phyloP scores from a whole-genome alignment of 1,139 yeast genomes.

The Magnusiomyces ingens region DNA sequence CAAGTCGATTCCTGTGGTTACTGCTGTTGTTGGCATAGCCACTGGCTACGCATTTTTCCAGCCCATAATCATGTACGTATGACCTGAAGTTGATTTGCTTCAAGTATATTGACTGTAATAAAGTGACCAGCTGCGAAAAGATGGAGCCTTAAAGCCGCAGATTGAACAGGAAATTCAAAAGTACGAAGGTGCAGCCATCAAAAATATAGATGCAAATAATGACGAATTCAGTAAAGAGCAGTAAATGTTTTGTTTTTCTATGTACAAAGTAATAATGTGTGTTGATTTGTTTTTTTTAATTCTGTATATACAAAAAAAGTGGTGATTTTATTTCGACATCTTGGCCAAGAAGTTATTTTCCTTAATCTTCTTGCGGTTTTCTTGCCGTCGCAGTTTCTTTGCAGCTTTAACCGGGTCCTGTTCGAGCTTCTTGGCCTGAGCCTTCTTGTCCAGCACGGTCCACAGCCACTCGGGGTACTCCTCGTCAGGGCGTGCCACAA shows the following conservation, averaged over 20 bases:
- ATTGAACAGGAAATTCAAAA: constrained; percentile 2
- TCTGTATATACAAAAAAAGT: neutral
- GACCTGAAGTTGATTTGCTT: neutral
- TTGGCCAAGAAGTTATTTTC: constrained; percentile 56
- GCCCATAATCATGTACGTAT: constrained; percentile 14
- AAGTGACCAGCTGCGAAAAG: constrained; percentile 13
- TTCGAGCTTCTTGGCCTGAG: constrained; percentile 40
- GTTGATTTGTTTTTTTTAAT: neutral
- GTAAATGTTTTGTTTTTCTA: too few relatives aligned
- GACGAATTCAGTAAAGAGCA: too few relatives aligned
- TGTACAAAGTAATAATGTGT: too few relatives aligned
- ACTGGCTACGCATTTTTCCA: constrained; percentile 13
- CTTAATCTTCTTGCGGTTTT: constrained; percentile 65
- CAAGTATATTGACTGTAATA: neutral
- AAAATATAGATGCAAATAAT: neutral
- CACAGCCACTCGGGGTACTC: constrained; percentile 97
- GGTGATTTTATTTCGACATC: constrained; percentile 26
- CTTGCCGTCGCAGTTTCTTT: constrained; percentile 58
- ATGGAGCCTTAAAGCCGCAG: constrained; percentile 12
- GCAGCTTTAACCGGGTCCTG: constrained; percentile 62
- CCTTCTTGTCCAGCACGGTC: constrained; percentile 67
- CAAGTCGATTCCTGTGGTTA: constrained; percentile 12
- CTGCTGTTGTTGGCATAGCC: constrained; percentile 10
- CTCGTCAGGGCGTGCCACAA: constrained; percentile 79
- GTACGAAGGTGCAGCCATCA: neutral